phyloP scores from a whole-genome alignment of 805 yeast species.

The Saccharomyces paradoxus region DNA sequence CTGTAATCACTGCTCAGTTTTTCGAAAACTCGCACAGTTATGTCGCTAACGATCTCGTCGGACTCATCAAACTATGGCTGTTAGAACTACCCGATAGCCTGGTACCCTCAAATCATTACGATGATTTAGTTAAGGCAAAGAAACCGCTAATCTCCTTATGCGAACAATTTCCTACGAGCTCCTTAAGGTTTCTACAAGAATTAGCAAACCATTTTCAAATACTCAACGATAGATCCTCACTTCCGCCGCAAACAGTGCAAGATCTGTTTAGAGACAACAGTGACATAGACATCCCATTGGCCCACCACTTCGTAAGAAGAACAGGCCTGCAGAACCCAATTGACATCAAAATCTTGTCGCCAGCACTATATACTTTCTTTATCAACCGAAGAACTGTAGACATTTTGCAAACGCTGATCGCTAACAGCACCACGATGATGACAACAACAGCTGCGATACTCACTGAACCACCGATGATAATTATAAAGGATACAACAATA shows the following conservation, averaged over 20 bases:
- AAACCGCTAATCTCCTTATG: constrained; percentile 1
- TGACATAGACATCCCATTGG: not conserved
- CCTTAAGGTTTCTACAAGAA: constrained; percentile 3
- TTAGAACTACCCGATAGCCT: constrained; percentile 55
- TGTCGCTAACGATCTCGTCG: constrained; percentile 19
- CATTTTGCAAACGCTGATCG: not conserved
- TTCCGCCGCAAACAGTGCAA: not conserved
- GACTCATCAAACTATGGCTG: constrained; percentile 45
- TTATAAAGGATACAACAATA: not conserved
- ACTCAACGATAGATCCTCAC: not conserved
- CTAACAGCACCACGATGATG: not conserved
- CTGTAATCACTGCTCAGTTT: not conserved
- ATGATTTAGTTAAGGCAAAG: not conserved
- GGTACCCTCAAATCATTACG: constrained; percentile 9
- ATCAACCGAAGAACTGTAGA: not conserved
- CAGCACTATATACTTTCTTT: constrained; percentile 1
- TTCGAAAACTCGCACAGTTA: not conserved
- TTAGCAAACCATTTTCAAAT: constrained; percentile 2
- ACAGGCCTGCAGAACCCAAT: not conserved
- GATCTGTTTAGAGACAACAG: not conserved
- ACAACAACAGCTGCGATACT: not conserved
- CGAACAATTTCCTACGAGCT: constrained; percentile 3
- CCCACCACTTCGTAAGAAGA: not conserved
- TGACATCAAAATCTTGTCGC: not conserved
- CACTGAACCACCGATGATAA: constrained; percentile 1